Conservation (phyloP, 1,139 yeast species). For the Suhomyces yuchorum region DNA sequence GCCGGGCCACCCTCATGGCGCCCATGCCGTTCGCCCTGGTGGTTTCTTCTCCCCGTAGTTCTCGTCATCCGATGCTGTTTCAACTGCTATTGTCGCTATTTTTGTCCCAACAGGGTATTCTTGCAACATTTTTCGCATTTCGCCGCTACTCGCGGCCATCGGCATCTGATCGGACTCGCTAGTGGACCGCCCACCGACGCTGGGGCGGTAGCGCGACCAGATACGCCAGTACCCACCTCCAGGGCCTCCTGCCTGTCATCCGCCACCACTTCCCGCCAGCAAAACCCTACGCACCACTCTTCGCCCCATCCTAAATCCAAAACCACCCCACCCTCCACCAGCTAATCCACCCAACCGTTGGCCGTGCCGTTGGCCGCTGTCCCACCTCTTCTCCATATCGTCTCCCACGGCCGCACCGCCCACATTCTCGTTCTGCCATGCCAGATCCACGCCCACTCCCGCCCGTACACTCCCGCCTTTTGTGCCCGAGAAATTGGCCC, state of each 20-base stretch:
- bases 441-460: slow-evolving; percentile 1
- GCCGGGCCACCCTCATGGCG: too few relatives aligned
- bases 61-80: slow-evolving; percentile 1
- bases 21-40: too few relatives aligned
- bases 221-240: too few relatives aligned
- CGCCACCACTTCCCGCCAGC: too few relatives aligned
- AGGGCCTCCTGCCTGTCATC: not conserved
- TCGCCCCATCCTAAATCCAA: too few relatives aligned
- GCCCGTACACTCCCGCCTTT: not conserved
- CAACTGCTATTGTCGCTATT: not conserved
- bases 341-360: too few relatives aligned
- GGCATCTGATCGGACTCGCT: not conserved
- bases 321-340: too few relatives aligned
- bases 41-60: too few relatives aligned
- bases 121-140: not conserved
- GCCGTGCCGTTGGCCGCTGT: too few relatives aligned
- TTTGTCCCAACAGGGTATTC: not conserved
- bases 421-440: not conserved
- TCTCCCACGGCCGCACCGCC: not conserved
- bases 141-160: not conserved
- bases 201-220: too few relatives aligned
- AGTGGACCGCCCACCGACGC: too few relatives aligned
- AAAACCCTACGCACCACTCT: too few relatives aligned
- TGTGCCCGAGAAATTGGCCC: not conserved
- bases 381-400: not conserved